Conservation (phyloP, 1,284 basidiomycete genomes). For the Meira miltonrushii region DNA sequence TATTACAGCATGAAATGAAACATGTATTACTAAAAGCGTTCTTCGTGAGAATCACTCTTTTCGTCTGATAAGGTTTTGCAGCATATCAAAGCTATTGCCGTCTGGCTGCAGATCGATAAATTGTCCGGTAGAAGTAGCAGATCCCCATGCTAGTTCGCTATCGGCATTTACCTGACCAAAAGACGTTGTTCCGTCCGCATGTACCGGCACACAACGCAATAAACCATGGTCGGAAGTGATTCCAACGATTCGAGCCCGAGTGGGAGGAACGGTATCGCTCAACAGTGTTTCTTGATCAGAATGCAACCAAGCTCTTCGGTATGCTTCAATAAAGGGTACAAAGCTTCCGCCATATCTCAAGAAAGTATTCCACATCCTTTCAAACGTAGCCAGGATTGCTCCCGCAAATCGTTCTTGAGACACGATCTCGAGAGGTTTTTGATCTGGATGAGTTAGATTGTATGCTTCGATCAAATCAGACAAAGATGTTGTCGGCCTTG, state of each 20-base stretch:
- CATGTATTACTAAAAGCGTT: neutral
- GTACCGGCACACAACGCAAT: conserved; percentile 68
- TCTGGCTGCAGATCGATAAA: conserved; percentile 73
- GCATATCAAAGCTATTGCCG: conserved; percentile 81
- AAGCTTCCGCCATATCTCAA: conserved; percentile 55
- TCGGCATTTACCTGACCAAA: conserved; percentile 10
- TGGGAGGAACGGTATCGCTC: conserved; percentile 68
- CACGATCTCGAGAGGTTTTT: conserved; percentile 44
- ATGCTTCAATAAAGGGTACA: conserved; percentile 54
- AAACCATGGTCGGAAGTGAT: conserved; percentile 84
- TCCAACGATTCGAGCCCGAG: conserved; percentile 70
- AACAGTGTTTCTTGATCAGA: conserved; percentile 78
- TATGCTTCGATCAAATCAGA: conserved; percentile 60
- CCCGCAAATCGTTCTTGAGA: conserved; percentile 73
- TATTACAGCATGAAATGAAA: neutral
- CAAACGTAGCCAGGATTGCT: conserved; percentile 71
- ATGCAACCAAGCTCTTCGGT: conserved; percentile 79
- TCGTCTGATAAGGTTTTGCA: conserved; percentile 76
- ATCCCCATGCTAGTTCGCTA: conserved; percentile 32
- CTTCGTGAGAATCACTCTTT: conserved; percentile 55
- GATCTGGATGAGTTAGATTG: conserved; percentile 43
- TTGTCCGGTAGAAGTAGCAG: conserved; percentile 1
- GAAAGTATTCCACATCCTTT: conserved; percentile 71
- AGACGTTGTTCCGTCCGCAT: neutral
- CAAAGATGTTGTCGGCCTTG: conserved; percentile 76